Conservation (phyloP, 495 filamentous ascomycete genomes). For the Hyaloscypha hepaticicola region DNA sequence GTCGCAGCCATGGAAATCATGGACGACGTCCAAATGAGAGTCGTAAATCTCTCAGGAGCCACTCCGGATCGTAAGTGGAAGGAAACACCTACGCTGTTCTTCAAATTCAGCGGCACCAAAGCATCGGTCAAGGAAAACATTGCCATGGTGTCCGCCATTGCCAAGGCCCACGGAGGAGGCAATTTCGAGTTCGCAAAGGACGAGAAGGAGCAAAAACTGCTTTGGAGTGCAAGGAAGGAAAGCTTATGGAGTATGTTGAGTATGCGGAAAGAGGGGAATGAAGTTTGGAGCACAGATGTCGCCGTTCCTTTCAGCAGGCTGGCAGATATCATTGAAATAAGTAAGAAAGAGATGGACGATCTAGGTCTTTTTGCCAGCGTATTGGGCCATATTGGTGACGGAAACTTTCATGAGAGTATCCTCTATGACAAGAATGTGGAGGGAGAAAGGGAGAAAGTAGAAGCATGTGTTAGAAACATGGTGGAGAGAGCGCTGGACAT, state of each 20-base stretch:
- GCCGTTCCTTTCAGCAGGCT: slow-evolving; percentile 84
- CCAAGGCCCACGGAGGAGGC: slow-evolving; percentile 58
- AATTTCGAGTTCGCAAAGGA: slow-evolving; percentile 74
- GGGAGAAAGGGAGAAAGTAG: slow-evolving; percentile 67
- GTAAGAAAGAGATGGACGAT: slow-evolving; percentile 85
- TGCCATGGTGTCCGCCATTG: slow-evolving; percentile 59
- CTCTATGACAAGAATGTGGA: slow-evolving; percentile 72
- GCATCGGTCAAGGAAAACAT: slow-evolving; percentile 69
- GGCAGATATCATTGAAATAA: slow-evolving; percentile 86
- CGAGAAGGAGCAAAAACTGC: slow-evolving; percentile 61
- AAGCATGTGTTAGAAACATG: slow-evolving; percentile 83
- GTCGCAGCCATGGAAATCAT: slow-evolving; percentile 81
- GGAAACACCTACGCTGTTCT: slow-evolving; percentile 77
- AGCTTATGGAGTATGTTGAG: slow-evolving; percentile 75
- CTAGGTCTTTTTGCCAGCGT: slow-evolving; percentile 83
- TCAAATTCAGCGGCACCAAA: slow-evolving; percentile 79
- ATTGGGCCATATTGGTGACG: slow-evolving; percentile 78
- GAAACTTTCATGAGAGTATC: slow-evolving; percentile 90
- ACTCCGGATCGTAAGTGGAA: slow-evolving; percentile 69
- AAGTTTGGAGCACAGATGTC: slow-evolving; percentile 78
- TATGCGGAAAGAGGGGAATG: slow-evolving; percentile 57
- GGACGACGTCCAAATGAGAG: slow-evolving; percentile 80
- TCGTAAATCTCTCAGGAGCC: slow-evolving; percentile 69
- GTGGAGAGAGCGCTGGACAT: slow-evolving; percentile 83
- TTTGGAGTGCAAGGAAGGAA: slow-evolving; percentile 78